A percentile compares a stretch with the other conserved stretches of the same genome.
These are phyloP conservation scores for Tuber melanosporum DNA, from an alignment of 495 filamentous ascomycete species.

Conservation along the genomic window DNA sequence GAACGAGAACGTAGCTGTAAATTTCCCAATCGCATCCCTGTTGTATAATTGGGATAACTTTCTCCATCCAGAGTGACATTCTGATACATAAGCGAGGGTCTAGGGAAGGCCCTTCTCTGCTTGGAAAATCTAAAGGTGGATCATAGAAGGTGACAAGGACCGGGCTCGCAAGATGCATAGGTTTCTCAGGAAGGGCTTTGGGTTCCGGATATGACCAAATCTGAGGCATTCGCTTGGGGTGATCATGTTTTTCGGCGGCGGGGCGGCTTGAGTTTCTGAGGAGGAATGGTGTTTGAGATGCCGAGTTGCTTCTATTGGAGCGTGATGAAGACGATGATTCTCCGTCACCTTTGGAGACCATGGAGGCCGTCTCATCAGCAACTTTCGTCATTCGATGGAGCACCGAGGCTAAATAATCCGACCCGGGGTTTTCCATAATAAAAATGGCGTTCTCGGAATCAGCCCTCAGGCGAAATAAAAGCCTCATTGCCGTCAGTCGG, in stretches of 20 bases:
- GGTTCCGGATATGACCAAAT: constrained; percentile 40
- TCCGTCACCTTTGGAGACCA: constrained; percentile 14
- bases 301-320: constrained; percentile 36
- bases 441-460: constrained; percentile 68
- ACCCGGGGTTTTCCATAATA: constrained; percentile 59
- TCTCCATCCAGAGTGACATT: constrained; percentile 68
- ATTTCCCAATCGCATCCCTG: constrained; percentile 84
- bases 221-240: constrained; percentile 18
- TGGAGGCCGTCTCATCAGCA: constrained; percentile 36
- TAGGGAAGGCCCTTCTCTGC: constrained; percentile 46
- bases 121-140: constrained; percentile 30
- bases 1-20: constrained; percentile 81
- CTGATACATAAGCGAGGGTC: constrained; percentile 50
- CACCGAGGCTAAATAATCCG: constrained; percentile 61
- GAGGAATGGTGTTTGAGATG: constrained; percentile 33
- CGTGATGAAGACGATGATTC: constrained; percentile 33
- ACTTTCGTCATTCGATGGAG: constrained; percentile 57
- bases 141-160: constrained; percentile 43
- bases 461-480: constrained; percentile 76
- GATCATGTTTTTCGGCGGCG: constrained; percentile 20
- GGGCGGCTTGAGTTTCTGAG: constrained; percentile 27
- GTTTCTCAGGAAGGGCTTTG: constrained; percentile 42
- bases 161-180: constrained; percentile 37
- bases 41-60: constrained; percentile 64
- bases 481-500: constrained; percentile 71